Base-by-base conservation (phyloP, 352 stramenopile genomes). In the Thalassiosira allenii region DNA sequence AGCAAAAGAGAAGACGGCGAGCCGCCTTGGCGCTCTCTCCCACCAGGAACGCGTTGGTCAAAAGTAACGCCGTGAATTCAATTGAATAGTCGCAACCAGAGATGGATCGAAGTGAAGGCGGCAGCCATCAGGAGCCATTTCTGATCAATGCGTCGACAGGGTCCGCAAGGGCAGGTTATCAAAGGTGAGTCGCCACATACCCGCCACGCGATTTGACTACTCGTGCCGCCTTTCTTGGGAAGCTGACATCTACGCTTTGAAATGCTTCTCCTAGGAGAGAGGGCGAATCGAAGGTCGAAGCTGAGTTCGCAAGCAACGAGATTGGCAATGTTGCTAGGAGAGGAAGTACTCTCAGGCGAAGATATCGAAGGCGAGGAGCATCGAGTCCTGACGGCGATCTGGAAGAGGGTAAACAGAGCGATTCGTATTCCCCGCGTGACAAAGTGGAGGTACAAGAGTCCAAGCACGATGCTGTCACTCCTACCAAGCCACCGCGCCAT, bases 91-190 rank as follows among this genome's bases (percentile, higher is more conserved):
- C n/a, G n/a, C n/a, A n/a, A n/a, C n/a, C n/a, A n/a, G n/a, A n/a
- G n/a, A n/a, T n/a, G n/a, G n/a, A n/a, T n/a, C n/a, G n/a, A n/a
- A 27, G 12, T 6, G 22, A 25, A 6, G 47, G 20, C 12, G 20
- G 47, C 47, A 57, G 12, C 22, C 47, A 57, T n/a, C 47, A 71
- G n/a, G 63, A 72, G 34, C 69, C 76, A 6, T 84, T 84, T 37
- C 32, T 75, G 37, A 75, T 80, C 52, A 75, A 84, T 69, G 68
- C 34, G 47, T n/a, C 51, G 3, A 67, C 57, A 68, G 68, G 41
- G 33, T 51, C 37, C 33, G 22, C 72, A 40, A 68, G 37, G 29
- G 61, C 64, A 25, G 49, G 32, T 20, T 40, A 58, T 17, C 33
- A 52, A 47, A 17, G 8, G 37, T 17, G 17, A 47, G 37, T 17